These are phyloP conservation scores for Begonia loranthoides DNA, from an alignment of 306 rosid species.

Conservation along the genomic window DNA sequence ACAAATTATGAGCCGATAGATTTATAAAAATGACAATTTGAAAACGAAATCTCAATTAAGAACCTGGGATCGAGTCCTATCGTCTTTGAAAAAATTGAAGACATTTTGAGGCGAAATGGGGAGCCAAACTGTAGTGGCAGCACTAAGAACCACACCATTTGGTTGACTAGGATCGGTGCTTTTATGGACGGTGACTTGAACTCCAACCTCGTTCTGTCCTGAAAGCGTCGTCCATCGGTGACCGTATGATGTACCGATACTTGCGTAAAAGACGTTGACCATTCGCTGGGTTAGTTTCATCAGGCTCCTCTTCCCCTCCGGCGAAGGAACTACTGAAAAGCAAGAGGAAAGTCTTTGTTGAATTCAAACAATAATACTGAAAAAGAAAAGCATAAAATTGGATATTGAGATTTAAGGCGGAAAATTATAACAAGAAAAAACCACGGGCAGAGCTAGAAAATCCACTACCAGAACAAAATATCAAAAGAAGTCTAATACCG, in stretches of 20 bases:
- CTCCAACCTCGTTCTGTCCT: conserved; percentile 62
- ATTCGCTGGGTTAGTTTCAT: conserved; percentile 96
- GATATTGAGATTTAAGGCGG: neutral
- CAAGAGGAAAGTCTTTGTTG: neutral
- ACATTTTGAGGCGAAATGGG: conserved; percentile 73
- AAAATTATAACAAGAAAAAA: too few relatives aligned
- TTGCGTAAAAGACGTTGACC: conserved; percentile 70
- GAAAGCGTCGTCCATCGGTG: conserved; percentile 81
- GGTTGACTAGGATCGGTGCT: conserved; percentile 82
- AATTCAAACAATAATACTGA: neutral
- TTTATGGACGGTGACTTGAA: conserved; percentile 61
- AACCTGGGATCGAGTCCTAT: conserved; percentile 85
- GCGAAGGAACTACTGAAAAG: conserved; percentile 63
- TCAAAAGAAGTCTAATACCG: too few relatives aligned
- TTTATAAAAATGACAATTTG: too few relatives aligned
- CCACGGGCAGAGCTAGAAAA: too few relatives aligned
- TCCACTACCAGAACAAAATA: too few relatives aligned
- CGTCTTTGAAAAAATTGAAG: conserved; percentile 85
- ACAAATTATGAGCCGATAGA: too few relatives aligned
- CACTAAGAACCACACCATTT: conserved; percentile 75
- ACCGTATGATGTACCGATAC: conserved; percentile 65
- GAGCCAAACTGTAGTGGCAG: conserved; percentile 90
- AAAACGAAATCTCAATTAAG: neutral
- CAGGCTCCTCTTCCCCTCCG: conserved; percentile 85
- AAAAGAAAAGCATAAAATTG: neutral